Conservation (phyloP, 768 basidiomycete genomes). For the Ephemerocybe angulata region DNA sequence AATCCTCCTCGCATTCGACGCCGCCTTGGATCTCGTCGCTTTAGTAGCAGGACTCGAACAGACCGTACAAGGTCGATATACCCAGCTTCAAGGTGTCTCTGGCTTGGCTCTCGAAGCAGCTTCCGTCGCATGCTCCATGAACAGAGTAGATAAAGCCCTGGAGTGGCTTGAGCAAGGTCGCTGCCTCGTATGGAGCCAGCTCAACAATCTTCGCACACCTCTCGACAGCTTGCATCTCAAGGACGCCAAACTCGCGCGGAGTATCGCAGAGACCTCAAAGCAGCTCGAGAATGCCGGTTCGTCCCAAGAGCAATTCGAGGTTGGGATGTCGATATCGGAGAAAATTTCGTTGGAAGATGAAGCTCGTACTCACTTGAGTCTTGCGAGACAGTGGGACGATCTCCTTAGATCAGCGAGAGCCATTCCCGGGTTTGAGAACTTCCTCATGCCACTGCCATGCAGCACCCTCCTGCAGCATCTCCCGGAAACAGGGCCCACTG, state of each 20-base stretch:
- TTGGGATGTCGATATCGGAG: not conserved
- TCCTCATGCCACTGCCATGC: conserved; percentile 13
- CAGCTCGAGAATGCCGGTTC: conserved; percentile 12
- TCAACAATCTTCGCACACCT: conserved; percentile 20
- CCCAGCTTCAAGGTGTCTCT: not conserved
- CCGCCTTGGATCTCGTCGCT: not conserved
- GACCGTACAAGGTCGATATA: conserved; percentile 1
- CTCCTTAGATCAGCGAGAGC: conserved; percentile 9
- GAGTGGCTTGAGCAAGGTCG: too few species aligned
- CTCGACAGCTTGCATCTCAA: conserved; percentile 15
- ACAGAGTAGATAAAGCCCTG: too few species aligned
- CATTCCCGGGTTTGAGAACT: conserved; percentile 18
- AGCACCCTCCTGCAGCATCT: conserved; percentile 2
- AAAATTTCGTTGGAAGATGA: conserved; percentile 14
- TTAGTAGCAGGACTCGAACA: conserved; percentile 1
- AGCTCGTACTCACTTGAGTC: conserved; percentile 9
- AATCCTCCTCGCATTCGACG: not conserved
- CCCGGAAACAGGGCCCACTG: conserved; percentile 15
- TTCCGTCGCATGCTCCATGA: too few species aligned
- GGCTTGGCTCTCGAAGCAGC: not conserved
- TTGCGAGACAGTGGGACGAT: conserved; percentile 17
- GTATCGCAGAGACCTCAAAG: conserved; percentile 10
- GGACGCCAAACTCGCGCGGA: conserved; percentile 11
- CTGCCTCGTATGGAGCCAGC: too few species aligned
- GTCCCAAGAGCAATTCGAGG: too few species aligned